Percentiles rank a stretch among this genome's conserved stretches.
Conservation (phyloP, 371 early-diverging fungal species). For the Mucor ambiguus region DNA sequence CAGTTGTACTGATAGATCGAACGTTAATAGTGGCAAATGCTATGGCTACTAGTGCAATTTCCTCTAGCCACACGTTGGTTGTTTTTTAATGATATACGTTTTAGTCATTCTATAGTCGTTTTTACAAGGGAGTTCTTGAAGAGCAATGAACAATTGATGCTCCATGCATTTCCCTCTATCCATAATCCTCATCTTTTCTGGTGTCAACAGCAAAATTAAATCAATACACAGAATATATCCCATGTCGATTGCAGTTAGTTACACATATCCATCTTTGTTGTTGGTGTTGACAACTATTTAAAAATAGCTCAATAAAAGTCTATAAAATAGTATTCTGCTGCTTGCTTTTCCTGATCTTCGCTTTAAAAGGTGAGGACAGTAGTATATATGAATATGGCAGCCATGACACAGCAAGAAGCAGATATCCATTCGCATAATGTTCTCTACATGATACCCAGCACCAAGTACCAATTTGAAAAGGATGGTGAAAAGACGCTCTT, state of each 20-base stretch:
- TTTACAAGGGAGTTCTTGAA: too few relatives aligned
- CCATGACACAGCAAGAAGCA: not conserved
- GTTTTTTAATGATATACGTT: too few relatives aligned
- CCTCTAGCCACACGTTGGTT: too few relatives aligned
- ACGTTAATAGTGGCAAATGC: too few relatives aligned
- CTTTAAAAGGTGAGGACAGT: not conserved
- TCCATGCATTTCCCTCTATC: not conserved
- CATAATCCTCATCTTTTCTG: constrained; percentile 22
- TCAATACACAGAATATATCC: not conserved
- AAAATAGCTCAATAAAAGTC: not conserved
- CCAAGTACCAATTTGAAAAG: constrained; percentile 5
- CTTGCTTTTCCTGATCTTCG: not conserved
- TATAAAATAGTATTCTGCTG: not conserved
- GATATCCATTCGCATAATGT: not conserved
- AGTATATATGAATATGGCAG: not conserved
- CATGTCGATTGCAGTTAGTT: not conserved
- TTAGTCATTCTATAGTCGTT: too few relatives aligned
- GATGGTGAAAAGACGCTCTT: constrained; percentile 5
- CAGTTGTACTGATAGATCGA: too few relatives aligned
- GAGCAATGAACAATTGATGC: too few relatives aligned
- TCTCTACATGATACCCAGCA: constrained; percentile 10
- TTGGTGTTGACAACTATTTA: not conserved
- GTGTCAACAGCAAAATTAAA: constrained; percentile 4
- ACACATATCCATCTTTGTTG: not conserved
- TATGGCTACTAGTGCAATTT: too few relatives aligned